phyloP scores from a whole-genome alignment of 495 filamentous ascomycete species.

The Neurospora hispaniola region DNA sequence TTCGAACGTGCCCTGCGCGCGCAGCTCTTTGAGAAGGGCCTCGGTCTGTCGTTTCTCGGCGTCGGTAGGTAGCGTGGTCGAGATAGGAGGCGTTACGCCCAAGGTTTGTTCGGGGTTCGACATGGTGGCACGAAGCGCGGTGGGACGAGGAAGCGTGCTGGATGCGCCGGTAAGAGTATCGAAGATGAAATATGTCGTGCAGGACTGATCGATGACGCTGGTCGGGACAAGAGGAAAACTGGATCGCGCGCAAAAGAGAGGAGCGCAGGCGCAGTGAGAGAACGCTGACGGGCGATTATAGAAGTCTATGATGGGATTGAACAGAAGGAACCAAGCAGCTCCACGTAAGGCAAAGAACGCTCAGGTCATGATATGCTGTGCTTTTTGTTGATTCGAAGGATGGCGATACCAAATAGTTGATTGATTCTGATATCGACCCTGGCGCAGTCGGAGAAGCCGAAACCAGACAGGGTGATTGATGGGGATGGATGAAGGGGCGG shows the following conservation, averaged over 20 bases:
- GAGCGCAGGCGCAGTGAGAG: background rate
- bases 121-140: slow-evolving; percentile 8
- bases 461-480: background rate
- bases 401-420: background rate
- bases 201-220: background rate
- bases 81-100: slow-evolving; percentile 82
- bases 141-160: background rate
- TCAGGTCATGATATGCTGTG: background rate
- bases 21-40: slow-evolving; percentile 69
- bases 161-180: background rate
- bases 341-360: background rate
- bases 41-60: slow-evolving; percentile 65
- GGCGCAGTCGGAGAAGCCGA: background rate
- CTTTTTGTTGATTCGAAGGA: background rate
- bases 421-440: background rate
- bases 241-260: background rate
- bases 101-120: slow-evolving; percentile 32
- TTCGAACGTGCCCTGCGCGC: slow-evolving; percentile 86
- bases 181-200: background rate
- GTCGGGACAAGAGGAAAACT: background rate
- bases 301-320: background rate
- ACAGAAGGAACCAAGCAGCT: background rate
- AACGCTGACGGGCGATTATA: background rate
- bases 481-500: background rate
- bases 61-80: slow-evolving; percentile 59